These are phyloP conservation scores for Rhodotorula diobovata DNA, from an alignment of 768 basidiomycete genomes.

Conservation along the genomic window DNA sequence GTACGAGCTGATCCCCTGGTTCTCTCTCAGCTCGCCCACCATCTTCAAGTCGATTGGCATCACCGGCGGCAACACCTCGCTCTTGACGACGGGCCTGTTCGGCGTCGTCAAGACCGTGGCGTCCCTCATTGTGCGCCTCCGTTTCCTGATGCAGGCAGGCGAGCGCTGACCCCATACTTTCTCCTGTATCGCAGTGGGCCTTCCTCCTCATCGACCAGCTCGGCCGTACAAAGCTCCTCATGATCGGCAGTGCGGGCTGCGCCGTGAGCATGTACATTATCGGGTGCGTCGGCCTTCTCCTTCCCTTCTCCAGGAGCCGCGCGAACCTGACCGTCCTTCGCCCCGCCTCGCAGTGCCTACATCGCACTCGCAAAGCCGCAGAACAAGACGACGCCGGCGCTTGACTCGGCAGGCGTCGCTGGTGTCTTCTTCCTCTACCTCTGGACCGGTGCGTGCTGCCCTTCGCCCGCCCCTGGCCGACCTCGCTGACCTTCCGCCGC, in stretches of 20 bases:
- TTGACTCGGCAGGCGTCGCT: constrained; percentile 50
- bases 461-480: background rate
- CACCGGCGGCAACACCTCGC: constrained; percentile 29
- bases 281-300: constrained; percentile 35
- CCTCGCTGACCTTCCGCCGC: background rate
- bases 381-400: constrained; percentile 47
- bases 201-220: constrained; percentile 34
- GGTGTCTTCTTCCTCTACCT: constrained; percentile 35
- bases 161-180: no score
- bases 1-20: background rate
- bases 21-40: constrained; percentile 48
- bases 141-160: constrained; percentile 48
- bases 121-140: constrained; percentile 43
- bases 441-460: background rate
- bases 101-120: constrained; percentile 52
- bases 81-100: constrained; percentile 51
- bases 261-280: constrained; percentile 53
- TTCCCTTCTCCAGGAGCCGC: constrained; percentile 2
- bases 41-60: constrained; percentile 47
- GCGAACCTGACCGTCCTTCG: constrained; percentile 14
- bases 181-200: background rate
- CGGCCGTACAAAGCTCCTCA: constrained; percentile 52
- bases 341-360: constrained; percentile 41
- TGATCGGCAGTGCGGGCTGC: constrained; percentile 51
- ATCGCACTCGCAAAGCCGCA: background rate